Base-by-base conservation (phyloP, 306 rosid genomes). In the Cucurbita argyrosperma region DNA sequence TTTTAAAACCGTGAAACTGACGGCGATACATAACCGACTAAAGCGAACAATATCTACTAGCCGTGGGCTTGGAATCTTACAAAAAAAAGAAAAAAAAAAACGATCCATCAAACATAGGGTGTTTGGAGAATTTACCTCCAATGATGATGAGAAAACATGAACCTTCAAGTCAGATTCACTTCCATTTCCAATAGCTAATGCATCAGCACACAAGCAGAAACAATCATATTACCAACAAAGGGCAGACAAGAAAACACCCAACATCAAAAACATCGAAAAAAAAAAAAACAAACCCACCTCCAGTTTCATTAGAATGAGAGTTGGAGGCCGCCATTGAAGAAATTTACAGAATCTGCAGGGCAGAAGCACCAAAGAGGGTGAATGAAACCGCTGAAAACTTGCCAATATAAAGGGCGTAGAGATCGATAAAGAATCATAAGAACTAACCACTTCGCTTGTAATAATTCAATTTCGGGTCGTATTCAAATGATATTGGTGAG, bases 91-190 rank as follows among this genome's bases (percentile, higher is more conserved):
- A 19, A 19, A 19, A 19, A 30, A 30, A 76, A 49, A 66, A 69
- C 45, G 60, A 58, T 26, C 40, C 26, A 54, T 11, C 57, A 2
- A 55, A 81, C 42, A 14, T 50, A 19, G 60, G 80, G 57, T 66
- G 57, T 66, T 21, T 69, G 21, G 55, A 80, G 64, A 49, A 60
- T 77, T 82, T 78, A 90, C 98, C 96, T 94, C 96, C 7, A 94
- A 80, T 80, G 96, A 83, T 59, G 97, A 89, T 63, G 87, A 81
- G 79, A 89, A 94, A 42, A 89, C 92, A 63, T 78, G 95, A 74
- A 85, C 95, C 76, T 65, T 80, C 49, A 84, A 76, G 59, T 90
- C 95, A 77, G 26, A 38, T 38, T 69, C 89, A 82, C 72, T 76
- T 77, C 79, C 97, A 82, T 76, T 77, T 79, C 79, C 96, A 81